Percentiles rank a stretch among this genome's conserved stretches.
These are phyloP conservation scores for Dittrichia graveolens DNA, from an alignment of 129 eudicot species.

Conservation along the genomic window DNA sequence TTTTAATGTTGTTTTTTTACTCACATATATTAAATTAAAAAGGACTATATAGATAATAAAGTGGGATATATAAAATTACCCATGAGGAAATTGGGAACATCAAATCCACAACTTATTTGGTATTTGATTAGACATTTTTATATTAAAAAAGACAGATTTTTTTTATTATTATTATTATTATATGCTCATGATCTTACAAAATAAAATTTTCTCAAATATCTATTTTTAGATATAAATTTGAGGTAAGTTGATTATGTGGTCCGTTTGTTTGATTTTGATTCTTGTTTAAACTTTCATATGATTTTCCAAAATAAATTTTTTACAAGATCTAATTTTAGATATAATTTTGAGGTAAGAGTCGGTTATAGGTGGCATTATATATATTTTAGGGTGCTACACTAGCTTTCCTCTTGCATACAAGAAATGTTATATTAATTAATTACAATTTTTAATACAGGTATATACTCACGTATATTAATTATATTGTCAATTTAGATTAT, in stretches of 20 bases:
- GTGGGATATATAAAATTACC: too few relatives aligned
- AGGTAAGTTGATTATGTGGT: not conserved
- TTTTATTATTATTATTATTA: not conserved
- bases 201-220: not conserved
- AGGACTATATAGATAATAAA: too few relatives aligned
- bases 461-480: too few relatives aligned
- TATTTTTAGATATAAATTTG: not conserved
- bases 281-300: not conserved
- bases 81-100: slow-evolving; percentile 15
- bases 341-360: too few relatives aligned
- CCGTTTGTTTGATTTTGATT: slow-evolving; percentile 12
- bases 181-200: slow-evolving; percentile 3
- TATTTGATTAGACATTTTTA: slow-evolving; percentile 11
- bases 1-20: too few relatives aligned
- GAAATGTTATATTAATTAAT: too few relatives aligned
- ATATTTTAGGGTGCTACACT: too few relatives aligned
- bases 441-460: too few relatives aligned
- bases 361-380: too few relatives aligned
- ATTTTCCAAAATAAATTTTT: not conserved
- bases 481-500: too few relatives aligned
- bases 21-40: too few relatives aligned
- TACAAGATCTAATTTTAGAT: not conserved
- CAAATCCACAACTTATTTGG: slow-evolving; percentile 1
- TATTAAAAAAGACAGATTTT: not conserved
- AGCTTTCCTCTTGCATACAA: too few relatives aligned